These are phyloP conservation scores for Nicotiana tabacum DNA, from an alignment of 257 asterid species.

Conservation along the genomic window DNA sequence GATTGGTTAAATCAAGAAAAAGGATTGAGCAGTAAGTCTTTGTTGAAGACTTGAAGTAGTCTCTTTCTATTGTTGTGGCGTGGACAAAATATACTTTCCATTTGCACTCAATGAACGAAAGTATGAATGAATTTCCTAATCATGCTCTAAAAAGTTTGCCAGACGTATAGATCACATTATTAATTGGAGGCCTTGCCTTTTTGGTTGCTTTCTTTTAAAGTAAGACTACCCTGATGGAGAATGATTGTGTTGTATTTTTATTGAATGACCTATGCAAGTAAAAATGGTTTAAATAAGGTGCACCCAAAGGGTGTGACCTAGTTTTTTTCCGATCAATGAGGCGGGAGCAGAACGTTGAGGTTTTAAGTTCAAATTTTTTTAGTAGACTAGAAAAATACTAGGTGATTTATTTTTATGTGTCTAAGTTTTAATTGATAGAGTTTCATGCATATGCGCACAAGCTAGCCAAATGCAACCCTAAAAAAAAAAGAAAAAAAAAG, in stretches of 20 bases:
- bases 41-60: neutral
- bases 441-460: too few species aligned
- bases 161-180: conserved; percentile 6
- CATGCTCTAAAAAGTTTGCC: neutral
- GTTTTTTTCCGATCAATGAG: too few species aligned
- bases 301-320: too few species aligned
- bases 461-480: too few species aligned
- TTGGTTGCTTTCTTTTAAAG: conserved; percentile 9
- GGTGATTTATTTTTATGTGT: too few species aligned
- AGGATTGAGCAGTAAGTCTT: neutral
- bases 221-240: neutral
- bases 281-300: too few species aligned
- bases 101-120: neutral
- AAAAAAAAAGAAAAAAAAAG: too few species aligned
- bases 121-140: neutral
- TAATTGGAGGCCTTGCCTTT: neutral
- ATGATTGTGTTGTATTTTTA: neutral
- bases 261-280: neutral
- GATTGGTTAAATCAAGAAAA: neutral
- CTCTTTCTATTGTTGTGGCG: neutral
- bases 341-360: too few species aligned
- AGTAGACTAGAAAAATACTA: too few species aligned
- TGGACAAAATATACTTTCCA: neutral
- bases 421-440: too few species aligned
- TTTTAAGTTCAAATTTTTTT: too few species aligned